Conservation (phyloP, 1,139 yeast genomes). For the Waltiozyma sp. region DNA sequence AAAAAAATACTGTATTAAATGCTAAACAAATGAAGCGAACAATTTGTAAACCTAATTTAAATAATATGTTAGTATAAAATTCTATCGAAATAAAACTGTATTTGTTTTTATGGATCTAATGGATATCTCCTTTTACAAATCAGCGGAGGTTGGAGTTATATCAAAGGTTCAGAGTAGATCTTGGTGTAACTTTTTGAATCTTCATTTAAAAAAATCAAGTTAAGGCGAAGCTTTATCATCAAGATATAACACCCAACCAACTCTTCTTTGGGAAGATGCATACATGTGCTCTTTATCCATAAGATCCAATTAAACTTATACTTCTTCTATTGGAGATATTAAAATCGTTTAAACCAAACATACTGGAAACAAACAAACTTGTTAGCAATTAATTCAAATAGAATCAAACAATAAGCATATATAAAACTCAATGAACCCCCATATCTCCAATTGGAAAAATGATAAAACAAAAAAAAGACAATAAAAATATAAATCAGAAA, state of each 20-base stretch:
- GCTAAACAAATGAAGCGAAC: too few relatives aligned
- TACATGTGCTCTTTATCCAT: too few relatives aligned
- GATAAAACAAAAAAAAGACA: not conserved
- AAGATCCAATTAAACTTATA: too few relatives aligned
- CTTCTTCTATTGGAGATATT: too few relatives aligned
- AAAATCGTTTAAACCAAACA: not conserved
- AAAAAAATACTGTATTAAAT: too few relatives aligned
- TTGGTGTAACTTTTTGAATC: conserved; percentile 26
- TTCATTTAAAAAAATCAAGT: conserved; percentile 20
- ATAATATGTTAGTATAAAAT: too few relatives aligned
- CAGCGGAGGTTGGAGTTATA: not conserved
- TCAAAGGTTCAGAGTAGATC: conserved; percentile 26
- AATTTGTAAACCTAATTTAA: too few relatives aligned
- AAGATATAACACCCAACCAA: conserved; percentile 10
- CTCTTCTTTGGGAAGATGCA: too few relatives aligned
- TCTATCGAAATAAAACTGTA: too few relatives aligned
- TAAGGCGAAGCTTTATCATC: conserved; percentile 27
- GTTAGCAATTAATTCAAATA: not conserved
- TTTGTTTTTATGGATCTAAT: too few relatives aligned
- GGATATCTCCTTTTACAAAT: not conserved
- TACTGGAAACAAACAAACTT: not conserved
- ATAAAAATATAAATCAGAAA: conserved; percentile 5
- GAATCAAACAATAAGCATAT: too few relatives aligned
- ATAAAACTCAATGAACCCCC: conserved; percentile 22
- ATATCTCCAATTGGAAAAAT: conserved; percentile 4